Evolutionary conservation across 1,284 basidiomycete species (phyloP), one percentile per base, ranked within the genome.

Genomic region (Rhodotorula sp.): DNA sequence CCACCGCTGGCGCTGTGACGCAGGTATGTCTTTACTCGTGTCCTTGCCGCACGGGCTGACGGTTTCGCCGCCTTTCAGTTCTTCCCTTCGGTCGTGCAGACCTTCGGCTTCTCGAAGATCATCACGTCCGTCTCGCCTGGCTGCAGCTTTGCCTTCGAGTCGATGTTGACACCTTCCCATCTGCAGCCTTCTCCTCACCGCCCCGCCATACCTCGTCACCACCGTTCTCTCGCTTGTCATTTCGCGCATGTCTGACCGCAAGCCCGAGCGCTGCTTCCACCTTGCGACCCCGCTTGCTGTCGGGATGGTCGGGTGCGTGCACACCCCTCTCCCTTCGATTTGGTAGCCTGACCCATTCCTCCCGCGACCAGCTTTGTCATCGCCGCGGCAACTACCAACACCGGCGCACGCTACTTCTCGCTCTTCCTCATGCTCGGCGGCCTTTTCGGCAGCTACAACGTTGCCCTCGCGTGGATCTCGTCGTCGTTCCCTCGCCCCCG

Each of bases 211-310:
- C 87, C 82, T 87, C 22, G 87, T 91, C 79, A 84, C 87, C 0
- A 83, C 87, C 0, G 82, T 69, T 29, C 56, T 74, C 82, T 50
- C 85, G 89, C 5, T 82, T 89, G 27, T 63, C 55, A 58, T 66
- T 48, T 53, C 66, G 13, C 59, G 66, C 21, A 61, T 61, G 36
- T 69, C 69, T 15, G 73, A 74, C 64, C 39, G 82, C 60, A 87
- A 86, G 6, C 74, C 73, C 4, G 80, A 81, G 66, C 76, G 80
- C 29, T 79, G 77, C 65, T 81, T 81, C 66, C 90, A 91, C 2
- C 89, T 96, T 75, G 83, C 89, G 51, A 94, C 92, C 92, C 85
- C 91, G 19, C 91, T 94, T 80, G 84, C 86, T 72, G 91, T 90
- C 15, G 85, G 80, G 27, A 59, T 82, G 29, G 48, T 88, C 17